These are phyloP conservation scores for Aspergillus quadrilineatus DNA, from an alignment of 2,329 filamentous ascomycete species.

Conservation along the genomic window DNA sequence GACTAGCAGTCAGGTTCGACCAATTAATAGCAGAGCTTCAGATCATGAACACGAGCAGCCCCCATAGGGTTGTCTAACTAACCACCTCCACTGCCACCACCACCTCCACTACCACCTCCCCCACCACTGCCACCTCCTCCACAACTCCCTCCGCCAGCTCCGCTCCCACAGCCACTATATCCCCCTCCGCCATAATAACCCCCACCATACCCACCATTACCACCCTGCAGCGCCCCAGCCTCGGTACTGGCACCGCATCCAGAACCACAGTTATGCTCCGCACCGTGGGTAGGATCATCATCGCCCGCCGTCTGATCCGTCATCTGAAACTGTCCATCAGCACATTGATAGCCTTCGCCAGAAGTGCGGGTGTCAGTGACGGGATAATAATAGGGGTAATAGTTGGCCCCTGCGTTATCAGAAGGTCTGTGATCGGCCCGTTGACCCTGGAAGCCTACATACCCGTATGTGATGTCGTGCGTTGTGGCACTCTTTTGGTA, in stretches of 20 bases:
- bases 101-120: not conserved
- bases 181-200: not conserved
- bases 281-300: not conserved
- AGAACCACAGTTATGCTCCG: not conserved
- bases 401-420: not conserved
- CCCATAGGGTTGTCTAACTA: not conserved
- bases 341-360: not conserved
- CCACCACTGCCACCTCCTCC: slow-evolving; percentile 1
- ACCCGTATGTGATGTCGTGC: not conserved
- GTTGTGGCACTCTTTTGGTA: not conserved
- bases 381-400: slow-evolving; percentile 4
- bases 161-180: not conserved
- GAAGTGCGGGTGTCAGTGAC: not conserved
- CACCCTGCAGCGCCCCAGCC: not conserved
- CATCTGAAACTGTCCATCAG: slow-evolving; percentile 3
- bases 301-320: slow-evolving; percentile 2
- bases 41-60: too few species aligned
- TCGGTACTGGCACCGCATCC: slow-evolving; percentile 1
- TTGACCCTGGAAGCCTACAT: not conserved
- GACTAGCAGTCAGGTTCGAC: too few species aligned
- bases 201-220: not conserved
- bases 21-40: too few species aligned
- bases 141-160: not conserved
- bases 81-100: not conserved
- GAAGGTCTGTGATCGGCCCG: not conserved